phyloP scores from a whole-genome alignment of 148 eudicot species.

The Arbutus unedo region DNA sequence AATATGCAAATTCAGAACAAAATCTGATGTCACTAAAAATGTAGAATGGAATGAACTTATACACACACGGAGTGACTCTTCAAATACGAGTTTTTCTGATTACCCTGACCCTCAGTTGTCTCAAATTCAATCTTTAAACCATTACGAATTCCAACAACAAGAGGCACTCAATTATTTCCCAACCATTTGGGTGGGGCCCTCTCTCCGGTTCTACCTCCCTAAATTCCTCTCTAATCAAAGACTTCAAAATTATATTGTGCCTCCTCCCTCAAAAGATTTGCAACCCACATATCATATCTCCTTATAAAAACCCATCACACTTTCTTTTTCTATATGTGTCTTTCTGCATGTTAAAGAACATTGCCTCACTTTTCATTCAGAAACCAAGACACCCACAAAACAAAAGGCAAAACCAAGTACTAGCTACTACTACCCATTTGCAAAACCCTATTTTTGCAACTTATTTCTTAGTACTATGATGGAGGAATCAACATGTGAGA shows the following conservation, averaged over 20 bases:
- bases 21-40: too few relatives aligned
- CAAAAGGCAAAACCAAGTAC: not conserved
- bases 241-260: not conserved
- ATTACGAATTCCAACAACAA: too few relatives aligned
- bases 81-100: too few relatives aligned
- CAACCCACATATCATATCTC: not conserved
- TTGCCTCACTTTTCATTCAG: not conserved
- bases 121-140: too few relatives aligned
- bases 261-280: not conserved
- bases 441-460: not conserved
- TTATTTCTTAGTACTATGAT: slow-evolving; percentile 15
- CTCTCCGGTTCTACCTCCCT: not conserved
- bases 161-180: too few relatives aligned
- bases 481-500: slow-evolving; percentile 37
- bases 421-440: not conserved
- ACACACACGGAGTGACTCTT: too few relatives aligned
- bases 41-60: too few relatives aligned
- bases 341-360: not conserved
- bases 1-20: too few relatives aligned
- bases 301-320: not conserved
- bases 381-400: not conserved
- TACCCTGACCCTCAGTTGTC: too few relatives aligned
- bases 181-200: not conserved
- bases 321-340: not conserved
- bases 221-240: not conserved